phyloP scores from a whole-genome alignment of 2,329 filamentous ascomycete species.

The Fusarium xyrophilum region DNA sequence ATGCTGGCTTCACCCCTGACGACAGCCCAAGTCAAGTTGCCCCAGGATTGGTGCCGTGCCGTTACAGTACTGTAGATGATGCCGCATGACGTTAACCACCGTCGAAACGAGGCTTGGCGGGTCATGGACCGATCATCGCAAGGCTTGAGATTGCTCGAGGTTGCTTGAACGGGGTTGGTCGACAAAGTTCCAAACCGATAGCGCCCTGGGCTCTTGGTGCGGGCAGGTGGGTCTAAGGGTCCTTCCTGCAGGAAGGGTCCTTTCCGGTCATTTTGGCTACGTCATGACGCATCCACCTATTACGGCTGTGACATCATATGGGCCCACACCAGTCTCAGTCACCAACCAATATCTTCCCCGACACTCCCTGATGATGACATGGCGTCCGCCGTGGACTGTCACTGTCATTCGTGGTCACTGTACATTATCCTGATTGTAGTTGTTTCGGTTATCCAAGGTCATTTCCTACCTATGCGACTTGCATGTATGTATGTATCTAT shows the following conservation, averaged over 20 bases:
- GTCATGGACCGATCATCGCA: constrained; percentile 25
- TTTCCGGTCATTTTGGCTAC: constrained; percentile 17
- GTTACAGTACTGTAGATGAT: constrained; percentile 30
- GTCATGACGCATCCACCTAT: constrained; percentile 13
- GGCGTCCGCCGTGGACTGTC: constrained; percentile 28
- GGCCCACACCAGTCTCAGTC: constrained; percentile 15
- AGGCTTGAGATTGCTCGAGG: constrained; percentile 24
- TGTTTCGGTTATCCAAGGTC: constrained; percentile 24
- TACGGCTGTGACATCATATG: constrained; percentile 24
- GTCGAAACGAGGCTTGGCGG: constrained; percentile 33
- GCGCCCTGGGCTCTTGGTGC: constrained; percentile 7
- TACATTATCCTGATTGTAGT: constrained; percentile 17
- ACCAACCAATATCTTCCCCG: constrained; percentile 3
- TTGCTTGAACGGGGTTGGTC: constrained; percentile 27
- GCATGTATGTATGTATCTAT: constrained; percentile 8
- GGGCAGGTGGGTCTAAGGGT: constrained; percentile 42
- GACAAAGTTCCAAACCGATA: constrained; percentile 14
- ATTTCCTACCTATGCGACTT: constrained; percentile 25
- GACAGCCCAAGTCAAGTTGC: neutral
- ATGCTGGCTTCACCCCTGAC: neutral
- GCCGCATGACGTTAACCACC: constrained; percentile 40
- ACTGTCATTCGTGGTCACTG: constrained; percentile 6
- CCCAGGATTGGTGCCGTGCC: constrained; percentile 1
- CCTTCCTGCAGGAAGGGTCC: constrained; percentile 44
- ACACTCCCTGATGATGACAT: constrained; percentile 40